Percentiles rank a stretch among this genome's conserved stretches.
Conservation (phyloP, 2,329 filamentous ascomycete species). For the Lecanoromycetidae sp. region DNA sequence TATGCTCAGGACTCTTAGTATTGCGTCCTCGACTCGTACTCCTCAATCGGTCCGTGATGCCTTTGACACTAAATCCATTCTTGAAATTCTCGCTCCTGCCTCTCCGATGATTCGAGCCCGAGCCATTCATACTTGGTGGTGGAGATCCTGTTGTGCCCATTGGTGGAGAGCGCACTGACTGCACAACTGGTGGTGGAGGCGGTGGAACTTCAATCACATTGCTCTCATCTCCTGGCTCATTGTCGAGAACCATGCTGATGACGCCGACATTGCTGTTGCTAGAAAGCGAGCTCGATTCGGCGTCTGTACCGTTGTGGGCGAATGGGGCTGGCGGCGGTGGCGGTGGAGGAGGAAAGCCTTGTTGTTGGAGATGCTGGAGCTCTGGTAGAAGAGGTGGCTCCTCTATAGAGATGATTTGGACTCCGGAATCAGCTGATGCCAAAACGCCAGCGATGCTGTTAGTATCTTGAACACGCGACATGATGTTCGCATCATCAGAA, state of each 20-base stretch:
- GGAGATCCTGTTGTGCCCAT: slow-evolving; percentile 5
- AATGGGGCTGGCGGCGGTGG: slow-evolving; percentile 18
- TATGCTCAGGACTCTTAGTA: slow-evolving; percentile 30
- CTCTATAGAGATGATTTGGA: slow-evolving; percentile 17
- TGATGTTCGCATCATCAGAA: slow-evolving; percentile 10
- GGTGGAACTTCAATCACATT: slow-evolving; percentile 15
- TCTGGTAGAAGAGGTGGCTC: slow-evolving; percentile 45
- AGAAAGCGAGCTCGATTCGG: slow-evolving; percentile 17
- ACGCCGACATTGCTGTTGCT: slow-evolving; percentile 25
- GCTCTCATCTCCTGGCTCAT: slow-evolving; percentile 17
- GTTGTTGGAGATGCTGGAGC: slow-evolving; percentile 50
- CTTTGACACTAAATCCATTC: slow-evolving; percentile 39
- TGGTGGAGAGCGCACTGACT: slow-evolving; percentile 8
- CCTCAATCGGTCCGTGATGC: slow-evolving; percentile 46
- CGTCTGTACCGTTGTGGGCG: slow-evolving; percentile 10
- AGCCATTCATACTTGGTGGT: background rate
- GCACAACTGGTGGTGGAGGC: background rate
- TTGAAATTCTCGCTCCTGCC: slow-evolving; percentile 47
- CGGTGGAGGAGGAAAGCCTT: slow-evolving; percentile 32
- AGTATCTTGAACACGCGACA: slow-evolving; percentile 26
- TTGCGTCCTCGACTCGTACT: slow-evolving; percentile 42
- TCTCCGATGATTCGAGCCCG: slow-evolving; percentile 31
- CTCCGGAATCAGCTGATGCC: slow-evolving; percentile 15
- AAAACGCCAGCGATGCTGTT: slow-evolving; percentile 37
- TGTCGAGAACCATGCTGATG: slow-evolving; percentile 38